Conservation (phyloP, 2,329 filamentous ascomycete species). For the Talaromyces sp. region DNA sequence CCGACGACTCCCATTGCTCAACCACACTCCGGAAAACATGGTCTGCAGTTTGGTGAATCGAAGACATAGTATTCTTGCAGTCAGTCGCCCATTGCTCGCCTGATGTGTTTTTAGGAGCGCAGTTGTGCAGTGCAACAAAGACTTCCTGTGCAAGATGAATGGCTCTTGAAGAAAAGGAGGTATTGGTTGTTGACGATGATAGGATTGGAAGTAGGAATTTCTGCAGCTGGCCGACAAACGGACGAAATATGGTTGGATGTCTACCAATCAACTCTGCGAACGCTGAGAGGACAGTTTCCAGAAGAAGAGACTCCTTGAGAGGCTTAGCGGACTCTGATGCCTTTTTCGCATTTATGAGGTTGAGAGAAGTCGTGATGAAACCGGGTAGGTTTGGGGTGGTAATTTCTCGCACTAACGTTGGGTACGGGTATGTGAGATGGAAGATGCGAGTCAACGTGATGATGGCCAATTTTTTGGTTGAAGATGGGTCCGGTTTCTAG, state of each 20-base stretch:
- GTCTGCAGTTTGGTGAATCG: constrained; percentile 70
- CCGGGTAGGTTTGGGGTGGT: constrained; percentile 76
- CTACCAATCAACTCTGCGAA: constrained; percentile 71
- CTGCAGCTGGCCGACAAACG: constrained; percentile 68
- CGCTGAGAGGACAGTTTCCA: constrained; percentile 69
- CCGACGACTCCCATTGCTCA: constrained; percentile 75
- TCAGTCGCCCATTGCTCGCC: constrained; percentile 75
- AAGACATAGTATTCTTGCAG: constrained; percentile 60
- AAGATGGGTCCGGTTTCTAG: constrained; percentile 73
- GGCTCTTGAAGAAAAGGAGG: constrained; percentile 53
- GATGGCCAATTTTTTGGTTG: constrained; percentile 73
- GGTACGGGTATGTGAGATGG: constrained; percentile 75
- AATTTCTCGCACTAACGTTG: constrained; percentile 80
- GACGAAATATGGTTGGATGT: constrained; percentile 80
- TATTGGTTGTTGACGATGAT: constrained; percentile 59
- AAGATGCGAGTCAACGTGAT: constrained; percentile 82
- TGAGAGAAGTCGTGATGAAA: constrained; percentile 72
- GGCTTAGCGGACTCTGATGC: constrained; percentile 15
- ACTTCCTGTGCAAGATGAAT: constrained; percentile 62
- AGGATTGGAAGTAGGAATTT: constrained; percentile 60
- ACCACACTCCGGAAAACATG: constrained; percentile 73
- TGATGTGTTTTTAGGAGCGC: constrained; percentile 74
- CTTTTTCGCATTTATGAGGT: constrained; percentile 56
- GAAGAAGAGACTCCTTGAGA: constrained; percentile 46
- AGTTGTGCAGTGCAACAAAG: constrained; percentile 71